Evolutionary conservation across 2,329 filamentous ascomycete genomes (phyloP).

Genomic region (Nigrospora osmanthi): DNA sequence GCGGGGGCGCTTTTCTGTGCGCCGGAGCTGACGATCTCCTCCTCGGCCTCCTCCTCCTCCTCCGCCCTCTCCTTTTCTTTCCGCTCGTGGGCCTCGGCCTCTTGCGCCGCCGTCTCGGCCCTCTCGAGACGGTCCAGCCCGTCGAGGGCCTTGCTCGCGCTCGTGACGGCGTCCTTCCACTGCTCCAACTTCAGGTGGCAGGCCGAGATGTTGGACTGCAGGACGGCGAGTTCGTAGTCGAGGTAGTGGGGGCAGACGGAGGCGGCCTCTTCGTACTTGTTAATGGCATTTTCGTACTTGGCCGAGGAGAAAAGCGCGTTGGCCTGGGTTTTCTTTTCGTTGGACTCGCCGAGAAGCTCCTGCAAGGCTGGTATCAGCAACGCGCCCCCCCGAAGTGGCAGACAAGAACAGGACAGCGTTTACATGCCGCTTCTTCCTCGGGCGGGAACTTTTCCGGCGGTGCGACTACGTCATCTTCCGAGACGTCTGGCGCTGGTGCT

Average conservation of each 20-base stretch:
- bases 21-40: conserved; percentile 52
- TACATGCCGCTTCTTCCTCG: conserved; percentile 48
- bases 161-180: conserved; percentile 75
- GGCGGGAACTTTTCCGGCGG: conserved; percentile 35
- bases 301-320: conserved; percentile 71
- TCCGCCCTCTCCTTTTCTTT: conserved; percentile 34
- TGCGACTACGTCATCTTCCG: conserved; percentile 19
- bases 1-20: conserved; percentile 41
- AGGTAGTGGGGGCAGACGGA: conserved; percentile 75
- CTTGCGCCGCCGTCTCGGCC: conserved; percentile 35
- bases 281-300: conserved; percentile 70
- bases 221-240: conserved; percentile 79
- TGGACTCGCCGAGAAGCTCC: conserved; percentile 64
- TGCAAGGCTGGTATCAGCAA: conserved; percentile 20
- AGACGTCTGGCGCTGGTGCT: conserved; percentile 4
- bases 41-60: conserved; percentile 37
- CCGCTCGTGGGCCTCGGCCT: conserved; percentile 22
- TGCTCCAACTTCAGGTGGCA: conserved; percentile 79
- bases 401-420: background rate
- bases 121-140: conserved; percentile 56
- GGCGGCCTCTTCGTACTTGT: conserved; percentile 75
- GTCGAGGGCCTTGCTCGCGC: conserved; percentile 66
- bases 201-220: conserved; percentile 82
- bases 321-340: conserved; percentile 64
- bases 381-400: background rate